Evolutionary conservation across 1,139 yeast species (phyloP), one percentile per base, ranked within the genome.

Genomic region (Protomyces inouyei): DNA sequence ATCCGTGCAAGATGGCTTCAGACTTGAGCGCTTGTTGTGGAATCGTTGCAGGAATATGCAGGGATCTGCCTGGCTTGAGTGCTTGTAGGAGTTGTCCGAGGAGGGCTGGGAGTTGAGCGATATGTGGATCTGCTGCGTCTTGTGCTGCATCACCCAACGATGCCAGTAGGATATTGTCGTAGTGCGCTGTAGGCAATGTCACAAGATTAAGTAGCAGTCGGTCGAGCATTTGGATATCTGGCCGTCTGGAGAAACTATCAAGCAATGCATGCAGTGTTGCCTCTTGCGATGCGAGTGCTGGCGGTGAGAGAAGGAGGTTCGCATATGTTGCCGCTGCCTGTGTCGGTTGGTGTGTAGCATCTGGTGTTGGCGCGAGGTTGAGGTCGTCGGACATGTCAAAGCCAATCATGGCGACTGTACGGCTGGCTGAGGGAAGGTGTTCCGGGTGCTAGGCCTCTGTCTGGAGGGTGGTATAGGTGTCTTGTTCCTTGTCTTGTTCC

Each of bases 241-340:
- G 70, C 12, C 70, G 68, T 14, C 69, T 64, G 28, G 72, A 72
- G 51, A 75, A 72, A 52, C 65, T 60, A 40, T 73, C 71, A 70
- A 83, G 82, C 56, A 77, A 73, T 1, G 70, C 63, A 55, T 77
- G 80, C 28, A 85, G 84, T 51, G 74, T 67, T 25, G 75, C 77
- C 43, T 85, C 86, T 54, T 83, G 81, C 0, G 88, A 83, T 4
- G 88, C 91, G 63, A 85, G 82, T 4, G 88, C 85, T 12, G 95
- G 93, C 70, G 87, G 92, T 61, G 88, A 79, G 64, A 88, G 78
- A 54, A 87, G 76, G 63, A 86, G 45, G 18, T 40, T 59, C 14
- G 23, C 37, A 25, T 38, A 59, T 8, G 21, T 18, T 12, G 63
- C 36, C 16, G 63, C 54, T 25, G 63, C 63, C 16, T 38, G 43